Evolutionary conservation across 208 protist genomes (phyloP).

Genomic region (Zelonia costaricensis): DNA sequence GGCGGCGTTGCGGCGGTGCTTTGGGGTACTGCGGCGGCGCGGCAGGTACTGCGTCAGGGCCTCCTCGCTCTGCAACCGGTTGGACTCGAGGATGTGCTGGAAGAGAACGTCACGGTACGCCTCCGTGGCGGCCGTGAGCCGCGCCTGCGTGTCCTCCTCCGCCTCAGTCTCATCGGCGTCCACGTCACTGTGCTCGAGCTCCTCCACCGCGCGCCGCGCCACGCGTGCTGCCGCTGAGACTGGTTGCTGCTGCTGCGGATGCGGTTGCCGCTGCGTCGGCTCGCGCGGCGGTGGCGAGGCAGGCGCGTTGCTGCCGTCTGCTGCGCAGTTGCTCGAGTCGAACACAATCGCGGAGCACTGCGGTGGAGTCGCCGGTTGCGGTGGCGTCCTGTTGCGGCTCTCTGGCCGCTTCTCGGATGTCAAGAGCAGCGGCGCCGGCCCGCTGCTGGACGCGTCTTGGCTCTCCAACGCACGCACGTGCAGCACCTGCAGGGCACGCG

Average conservation of each 20-base stretch:
- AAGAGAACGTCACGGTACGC: conserved; percentile 47
- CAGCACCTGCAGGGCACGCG: conserved; percentile 24
- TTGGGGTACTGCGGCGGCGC: not conserved
- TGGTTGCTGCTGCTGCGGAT: no score
- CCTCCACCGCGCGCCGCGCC: not conserved
- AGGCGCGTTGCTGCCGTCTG: not conserved
- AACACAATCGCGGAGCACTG: no score
- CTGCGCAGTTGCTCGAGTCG: no score
- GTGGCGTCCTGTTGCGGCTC: not conserved
- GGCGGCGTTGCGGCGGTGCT: no score
- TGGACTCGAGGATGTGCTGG: conserved; percentile 44
- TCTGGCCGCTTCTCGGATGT: no score
- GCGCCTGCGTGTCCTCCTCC: conserved; percentile 28
- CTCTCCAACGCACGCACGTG: not conserved
- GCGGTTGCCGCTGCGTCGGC: conserved; percentile 1
- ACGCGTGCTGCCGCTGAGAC: no score
- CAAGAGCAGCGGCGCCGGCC: not conserved
- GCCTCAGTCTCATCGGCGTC: not conserved
- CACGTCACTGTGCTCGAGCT: not conserved
- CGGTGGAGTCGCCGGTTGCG: no score
- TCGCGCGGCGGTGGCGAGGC: not conserved
- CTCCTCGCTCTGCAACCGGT: conserved; percentile 7
- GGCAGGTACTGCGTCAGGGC: conserved; percentile 18
- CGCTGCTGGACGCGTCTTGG: not conserved
- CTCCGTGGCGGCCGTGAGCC: conserved; percentile 34